Evolutionary conservation across 2,329 filamentous ascomycete genomes (phyloP), one percentile per base, ranked within the genome.

Genomic region (Camptophora hylomeconis): DNA sequence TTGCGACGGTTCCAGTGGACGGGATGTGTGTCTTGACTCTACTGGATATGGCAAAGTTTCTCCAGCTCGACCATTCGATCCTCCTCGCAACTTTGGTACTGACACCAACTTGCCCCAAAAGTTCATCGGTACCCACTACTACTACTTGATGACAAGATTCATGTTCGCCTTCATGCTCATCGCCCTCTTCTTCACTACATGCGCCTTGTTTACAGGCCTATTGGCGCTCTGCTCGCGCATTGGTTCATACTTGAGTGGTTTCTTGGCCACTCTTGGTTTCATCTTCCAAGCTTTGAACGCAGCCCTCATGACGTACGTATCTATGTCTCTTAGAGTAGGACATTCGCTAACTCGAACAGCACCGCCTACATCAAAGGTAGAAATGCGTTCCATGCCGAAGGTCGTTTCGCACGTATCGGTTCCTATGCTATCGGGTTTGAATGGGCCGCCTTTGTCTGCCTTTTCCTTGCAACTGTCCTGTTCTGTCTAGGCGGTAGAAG

Each of bases 111-210:
- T 76, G 2, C 72, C 72, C 2, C 25, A 48, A 17, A 45, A 54
- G 17, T 72, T 79, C 39, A 50, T 70, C 30, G 63, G 63, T 33
- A 63, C 77, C 20, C 63, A 73, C 42, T 70, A 63, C 38, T 92
- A 75, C 63, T 95, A 69, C 60, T 82, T 84, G 57, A 67, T 89
- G 50, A 92, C 83, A 60, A 73, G 87, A 21, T 93, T 94, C 61
- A 79, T 82, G 54, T 95, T 87, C 70, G 82, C 86, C 20, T 89
- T 93, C 56, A 80, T 80, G 60, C 62, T 95, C 32, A 76, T 95
- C 41, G 72, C 75, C 11, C 69, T 94, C 20, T 74, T 93, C 63
- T 89, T 92, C 53, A 70, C 51, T 24, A 54, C 58, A 9, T 38
- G 49, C 31, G 56, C 59, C 2, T 52, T 67, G 10, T 48, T 65